phyloP scores from a whole-genome alignment of 2,329 filamentous ascomycete genomes.

The Nannizziopsis barbatae region DNA sequence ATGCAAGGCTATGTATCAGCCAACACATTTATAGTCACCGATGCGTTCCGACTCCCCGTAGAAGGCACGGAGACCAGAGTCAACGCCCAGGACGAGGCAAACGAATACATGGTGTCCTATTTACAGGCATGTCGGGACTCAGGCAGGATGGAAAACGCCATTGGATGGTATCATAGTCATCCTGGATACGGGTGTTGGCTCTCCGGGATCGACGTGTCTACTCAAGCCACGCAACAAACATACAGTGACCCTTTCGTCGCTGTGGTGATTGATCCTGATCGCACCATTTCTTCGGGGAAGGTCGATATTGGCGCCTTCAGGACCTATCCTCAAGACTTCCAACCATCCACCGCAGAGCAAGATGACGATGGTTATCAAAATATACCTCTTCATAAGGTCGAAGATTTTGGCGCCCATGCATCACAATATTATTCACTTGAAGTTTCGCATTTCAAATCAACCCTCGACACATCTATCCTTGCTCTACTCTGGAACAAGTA shows the following conservation, averaged over 20 bases:
- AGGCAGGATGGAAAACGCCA: constrained; percentile 75
- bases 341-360: constrained; percentile 39
- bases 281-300: constrained; percentile 86
- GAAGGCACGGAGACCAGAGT: constrained; percentile 98
- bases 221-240: constrained; percentile 72
- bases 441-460: constrained; percentile 88
- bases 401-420: constrained; percentile 89
- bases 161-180: constrained; percentile 97
- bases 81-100: constrained; percentile 88
- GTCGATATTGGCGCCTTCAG: constrained; percentile 96
- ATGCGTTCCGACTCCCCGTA: constrained; percentile 85
- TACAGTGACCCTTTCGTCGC: constrained; percentile 87
- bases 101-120: constrained; percentile 93
- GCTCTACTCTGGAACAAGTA: constrained; percentile 97
- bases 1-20: constrained; percentile 92
- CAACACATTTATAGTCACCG: constrained; percentile 78
- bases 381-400: constrained; percentile 84
- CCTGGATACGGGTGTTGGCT: constrained; percentile 98
- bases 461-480: constrained; percentile 73
- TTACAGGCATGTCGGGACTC: constrained; percentile 62
- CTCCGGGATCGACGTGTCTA: constrained; percentile 86
- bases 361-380: constrained; percentile 41
- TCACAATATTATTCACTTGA: constrained; percentile 84
- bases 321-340: constrained; percentile 70
- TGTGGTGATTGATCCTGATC: constrained; percentile 91